Evolutionary conservation across 2,329 filamentous ascomycete genomes (phyloP), one percentile per base, ranked within the genome.

Genomic region (Colletotrichum plurivorum): DNA sequence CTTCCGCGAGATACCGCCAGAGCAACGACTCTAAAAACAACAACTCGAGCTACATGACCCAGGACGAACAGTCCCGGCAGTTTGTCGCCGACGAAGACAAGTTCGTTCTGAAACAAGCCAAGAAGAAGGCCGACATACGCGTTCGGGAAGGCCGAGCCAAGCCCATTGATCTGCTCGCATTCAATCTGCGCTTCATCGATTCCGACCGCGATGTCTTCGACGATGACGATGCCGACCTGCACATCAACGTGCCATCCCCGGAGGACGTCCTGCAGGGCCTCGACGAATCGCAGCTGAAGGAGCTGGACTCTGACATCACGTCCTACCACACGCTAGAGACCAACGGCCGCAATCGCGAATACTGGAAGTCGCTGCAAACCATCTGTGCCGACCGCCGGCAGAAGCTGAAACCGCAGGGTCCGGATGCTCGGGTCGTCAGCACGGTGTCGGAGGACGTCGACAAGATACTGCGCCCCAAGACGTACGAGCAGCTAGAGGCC

Each of bases 101-200:
- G 72, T 99, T 99, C 77, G 96, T 98, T 65, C 84, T 99, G 76
- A 95, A 94, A 81, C 96, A 99, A 82, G 93, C 95, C 54, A 99
- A 98, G 86, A 98, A 97, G 85, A 98, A 98, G 84, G 95, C 96
- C 49, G 93, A 95, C 73, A 97, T 99, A 74, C 92, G 96, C 48
- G 94, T 98, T 53, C 93, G 94, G 74, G 95, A 97, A 80, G 93
- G 93, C 12, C 90, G 97, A 73, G 95, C 95, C 64, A 95, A 94
- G 77, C 93, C 95, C 10, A 95, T 98, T 76, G 96, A 99, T 82
- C 95, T 93, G 86, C 88, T 99, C 53, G 94, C 95, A 1, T 96
- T 98, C 76, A 97, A 93, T 70, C 84, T 99, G 71, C 91, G 94
- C 73, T 93, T 95, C 71, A 91, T 98, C 73, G 96, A 99, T 78